Evolutionary conservation across 768 basidiomycete species (phyloP).

Genomic region (Leucosporidium yakuticum): DNA sequence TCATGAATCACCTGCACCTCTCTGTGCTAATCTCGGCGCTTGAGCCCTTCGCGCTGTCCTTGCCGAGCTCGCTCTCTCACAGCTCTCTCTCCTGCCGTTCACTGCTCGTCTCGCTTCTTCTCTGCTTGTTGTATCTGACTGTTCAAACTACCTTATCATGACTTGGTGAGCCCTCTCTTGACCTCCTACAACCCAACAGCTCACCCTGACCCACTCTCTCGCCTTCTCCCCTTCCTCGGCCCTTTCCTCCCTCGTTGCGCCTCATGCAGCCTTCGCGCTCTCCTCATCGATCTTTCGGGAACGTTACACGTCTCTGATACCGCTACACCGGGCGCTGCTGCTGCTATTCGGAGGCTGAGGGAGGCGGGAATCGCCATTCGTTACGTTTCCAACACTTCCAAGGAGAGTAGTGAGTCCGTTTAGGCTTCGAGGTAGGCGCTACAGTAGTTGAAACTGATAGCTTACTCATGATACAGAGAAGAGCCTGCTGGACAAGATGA

Average conservation of each 20-base stretch:
- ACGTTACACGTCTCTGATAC: conserved; percentile 56
- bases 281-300: conserved; percentile 58
- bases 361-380: conserved; percentile 42
- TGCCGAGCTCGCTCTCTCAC: too few species aligned
- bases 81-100: too few species aligned
- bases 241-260: not conserved
- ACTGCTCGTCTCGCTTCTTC: too few species aligned
- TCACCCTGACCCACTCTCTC: too few species aligned
- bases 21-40: too few species aligned
- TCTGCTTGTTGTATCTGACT: too few species aligned
- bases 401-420: conserved; percentile 50
- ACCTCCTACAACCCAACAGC: too few species aligned
- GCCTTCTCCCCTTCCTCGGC: too few species aligned
- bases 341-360: conserved; percentile 47
- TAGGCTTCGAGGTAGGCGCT: not conserved
- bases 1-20: too few species aligned
- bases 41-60: too few species aligned
- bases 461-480: not conserved
- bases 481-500: conserved; percentile 49
- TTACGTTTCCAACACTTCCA: conserved; percentile 66
- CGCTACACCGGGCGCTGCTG: conserved; percentile 51
- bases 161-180: too few species aligned
- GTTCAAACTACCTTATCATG: too few species aligned
- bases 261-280: not conserved
- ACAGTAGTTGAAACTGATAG: not conserved